These are phyloP conservation scores for Pythium aquatile DNA, from an alignment of 352 stramenopile genomes.

Conservation along the genomic window DNA sequence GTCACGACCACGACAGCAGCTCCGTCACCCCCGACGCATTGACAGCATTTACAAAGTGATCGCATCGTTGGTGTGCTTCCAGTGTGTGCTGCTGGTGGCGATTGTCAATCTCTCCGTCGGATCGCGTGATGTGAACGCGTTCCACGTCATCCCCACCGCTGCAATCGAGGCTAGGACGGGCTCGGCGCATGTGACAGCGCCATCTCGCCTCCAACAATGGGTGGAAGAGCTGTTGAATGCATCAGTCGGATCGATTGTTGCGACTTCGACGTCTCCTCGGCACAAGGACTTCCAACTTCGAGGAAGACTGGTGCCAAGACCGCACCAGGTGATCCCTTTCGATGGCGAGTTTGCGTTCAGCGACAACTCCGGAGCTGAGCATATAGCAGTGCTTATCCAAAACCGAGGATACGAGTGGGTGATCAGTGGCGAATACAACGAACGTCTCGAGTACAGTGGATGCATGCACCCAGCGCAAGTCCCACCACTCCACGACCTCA, in stretches of 20 bases:
- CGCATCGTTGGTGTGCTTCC: constrained; percentile 8
- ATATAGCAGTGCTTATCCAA: constrained; percentile 6
- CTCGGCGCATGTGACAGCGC: neutral
- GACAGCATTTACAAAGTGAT: constrained; percentile 9
- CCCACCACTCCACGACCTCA: constrained; percentile 4
- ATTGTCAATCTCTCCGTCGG: constrained; percentile 4
- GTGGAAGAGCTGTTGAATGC: neutral
- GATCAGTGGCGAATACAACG: neutral
- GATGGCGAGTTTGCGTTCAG: constrained; percentile 13
- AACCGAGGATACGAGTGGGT: constrained; percentile 20
- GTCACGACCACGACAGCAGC: constrained; percentile 10
- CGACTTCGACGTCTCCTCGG: neutral
- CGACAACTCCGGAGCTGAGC: neutral
- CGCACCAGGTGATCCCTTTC: constrained; percentile 8
- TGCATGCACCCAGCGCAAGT: constrained; percentile 12
- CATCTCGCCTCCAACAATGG: neutral
- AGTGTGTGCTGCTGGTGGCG: constrained; percentile 9
- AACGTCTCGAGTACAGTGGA: constrained; percentile 4
- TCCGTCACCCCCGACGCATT: neutral
- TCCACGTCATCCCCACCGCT: neutral
- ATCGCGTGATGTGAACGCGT: neutral
- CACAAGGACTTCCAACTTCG: constrained; percentile 4
- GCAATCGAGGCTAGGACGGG: neutral
- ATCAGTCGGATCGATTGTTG: neutral
- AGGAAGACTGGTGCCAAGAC: constrained; percentile 13